Base-by-base conservation (phyloP, 108 stramenopile genomes). In the Skeletonema menzelii region DNA sequence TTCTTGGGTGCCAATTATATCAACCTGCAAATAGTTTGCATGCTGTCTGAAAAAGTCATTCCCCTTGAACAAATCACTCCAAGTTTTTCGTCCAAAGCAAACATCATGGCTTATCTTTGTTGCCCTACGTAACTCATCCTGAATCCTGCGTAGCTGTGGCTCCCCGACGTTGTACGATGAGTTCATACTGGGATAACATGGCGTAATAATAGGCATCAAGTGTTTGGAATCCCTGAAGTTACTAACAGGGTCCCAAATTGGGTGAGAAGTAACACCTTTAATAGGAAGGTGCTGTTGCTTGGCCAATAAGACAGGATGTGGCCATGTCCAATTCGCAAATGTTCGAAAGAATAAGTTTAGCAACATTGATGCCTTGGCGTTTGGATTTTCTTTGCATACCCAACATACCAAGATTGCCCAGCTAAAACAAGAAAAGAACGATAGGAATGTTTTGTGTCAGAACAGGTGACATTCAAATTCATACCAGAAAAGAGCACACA, bases 151-250 rank as follows among this genome's bases (percentile, higher is more conserved):
- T 44, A 93, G 74, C 70, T 95, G 95, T 13, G 93, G 92, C 69
- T 88, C 67, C 26, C 90, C 92, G 32, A 98, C 95, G 77, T 97
- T 98, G 85, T 97, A 97, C 8, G 96, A 84, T 12, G 95, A 95
- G 78, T 98, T 98, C 97, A 97, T 97, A 40, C 88, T 82, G 11
- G 99, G 99, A 79, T 96, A 98, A 24, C 91, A 95, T 2, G 99
- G 99, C 3, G 99, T 99, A 72, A 99, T 90, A 73, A 99, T 98
- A 8, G 99, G 99, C 91, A 91, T 94, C 17, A 92, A 57, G 40
- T 95, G 94, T 8, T 59, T 83, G 4, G 88, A 59, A 73, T 95
- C 97, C 8, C 92, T 72, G 37, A 69, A 85, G 72, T 95, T 90
- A 4, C 64, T 64, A 3, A 56, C 38, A 19, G 95, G 95, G 73